Conservation (phyloP, 257 asterid species). For the Primulina huaijiensis region DNA sequence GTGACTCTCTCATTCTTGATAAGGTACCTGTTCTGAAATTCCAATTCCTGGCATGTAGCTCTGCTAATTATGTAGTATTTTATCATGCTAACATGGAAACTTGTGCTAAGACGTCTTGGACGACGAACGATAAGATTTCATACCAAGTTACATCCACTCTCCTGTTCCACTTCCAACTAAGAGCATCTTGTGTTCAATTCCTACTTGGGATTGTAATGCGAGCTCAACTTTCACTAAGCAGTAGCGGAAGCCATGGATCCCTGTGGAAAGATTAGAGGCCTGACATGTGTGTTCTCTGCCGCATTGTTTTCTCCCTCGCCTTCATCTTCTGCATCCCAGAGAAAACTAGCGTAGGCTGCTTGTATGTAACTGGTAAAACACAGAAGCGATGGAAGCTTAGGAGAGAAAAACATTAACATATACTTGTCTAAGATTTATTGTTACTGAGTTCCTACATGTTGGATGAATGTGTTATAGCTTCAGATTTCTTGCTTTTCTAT, state of each 20-base stretch:
- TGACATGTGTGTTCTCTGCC: not conserved
- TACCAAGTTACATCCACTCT: no score
- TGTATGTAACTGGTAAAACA: conserved; percentile 61
- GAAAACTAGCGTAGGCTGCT: conserved; percentile 79
- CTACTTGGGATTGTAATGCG: no score
- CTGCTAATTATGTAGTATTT: no score
- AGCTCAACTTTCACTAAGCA: conserved; percentile 26
- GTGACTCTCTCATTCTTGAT: no score
- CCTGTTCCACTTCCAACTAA: no score
- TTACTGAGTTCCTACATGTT: not conserved
- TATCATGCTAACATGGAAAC: no score
- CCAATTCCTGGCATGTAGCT: no score
- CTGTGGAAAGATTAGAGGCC: conserved; percentile 22
- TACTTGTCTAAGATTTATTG: not conserved
- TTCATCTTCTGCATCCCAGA: conserved; percentile 64
- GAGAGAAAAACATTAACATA: conserved; percentile 1
- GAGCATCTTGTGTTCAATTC: no score
- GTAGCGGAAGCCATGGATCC: conserved; percentile 49
- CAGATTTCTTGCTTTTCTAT: not conserved
- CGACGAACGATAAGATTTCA: no score
- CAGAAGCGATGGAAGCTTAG: not conserved
- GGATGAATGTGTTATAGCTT: not conserved
- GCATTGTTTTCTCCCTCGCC: conserved; percentile 20
- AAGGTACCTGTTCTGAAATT: no score
- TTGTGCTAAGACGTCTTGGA: no score